Conservation (phyloP, 1,284 basidiomycete genomes). For the Sanghuangporus sanghuang region DNA sequence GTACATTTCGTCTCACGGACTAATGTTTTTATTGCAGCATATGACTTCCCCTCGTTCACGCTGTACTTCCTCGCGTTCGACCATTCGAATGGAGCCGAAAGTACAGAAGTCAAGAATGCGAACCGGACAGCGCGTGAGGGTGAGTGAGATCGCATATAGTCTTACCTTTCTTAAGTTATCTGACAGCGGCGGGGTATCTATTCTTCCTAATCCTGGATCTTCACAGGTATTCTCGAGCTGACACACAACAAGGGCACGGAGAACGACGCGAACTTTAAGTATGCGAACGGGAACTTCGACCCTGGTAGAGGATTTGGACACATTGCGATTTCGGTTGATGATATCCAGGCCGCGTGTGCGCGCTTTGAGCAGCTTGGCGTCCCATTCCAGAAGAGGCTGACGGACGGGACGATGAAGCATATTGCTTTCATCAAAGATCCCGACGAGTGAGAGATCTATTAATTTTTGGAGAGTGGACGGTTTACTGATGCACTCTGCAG, state of each 20-base stretch:
- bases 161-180: neutral
- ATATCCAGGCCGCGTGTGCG: constrained; percentile 80
- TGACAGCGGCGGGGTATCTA: neutral
- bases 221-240: constrained; percentile 75
- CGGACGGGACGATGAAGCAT: constrained; percentile 81
- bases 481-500: constrained; percentile 12
- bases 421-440: constrained; percentile 91
- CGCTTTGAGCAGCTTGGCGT: constrained; percentile 83
- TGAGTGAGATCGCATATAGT: constrained; percentile 25
- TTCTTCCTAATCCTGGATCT: neutral
- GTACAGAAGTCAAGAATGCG: constrained; percentile 42
- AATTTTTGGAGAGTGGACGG: neutral
- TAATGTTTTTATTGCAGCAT: constrained; percentile 33
- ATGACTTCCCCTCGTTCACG: constrained; percentile 56
- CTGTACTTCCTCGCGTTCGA: constrained; percentile 82
- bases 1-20: constrained; percentile 10
- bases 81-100: constrained; percentile 43
- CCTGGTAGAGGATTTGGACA: constrained; percentile 82
- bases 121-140: constrained; percentile 61
- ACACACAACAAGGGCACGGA: constrained; percentile 92
- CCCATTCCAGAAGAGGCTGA: constrained; percentile 83
- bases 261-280: constrained; percentile 68
- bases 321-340: constrained; percentile 81
- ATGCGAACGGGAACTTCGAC: constrained; percentile 81
- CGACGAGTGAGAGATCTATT: constrained; percentile 51